Conservation (phyloP, 2,329 filamentous ascomycete species). For the Emmonsia crescens region DNA sequence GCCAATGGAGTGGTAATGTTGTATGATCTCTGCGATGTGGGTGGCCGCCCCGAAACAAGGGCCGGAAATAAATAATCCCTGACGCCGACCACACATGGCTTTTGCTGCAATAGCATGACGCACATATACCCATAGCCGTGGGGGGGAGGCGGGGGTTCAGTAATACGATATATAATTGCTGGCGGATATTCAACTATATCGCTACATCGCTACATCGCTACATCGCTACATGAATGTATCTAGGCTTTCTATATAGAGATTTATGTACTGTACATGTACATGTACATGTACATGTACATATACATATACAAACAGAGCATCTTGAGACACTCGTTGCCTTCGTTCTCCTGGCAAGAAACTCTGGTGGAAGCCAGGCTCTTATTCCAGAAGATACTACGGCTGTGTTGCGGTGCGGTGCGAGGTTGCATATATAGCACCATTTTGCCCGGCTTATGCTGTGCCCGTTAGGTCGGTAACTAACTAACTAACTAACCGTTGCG, state of each 20-base stretch:
- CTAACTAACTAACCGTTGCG: no score
- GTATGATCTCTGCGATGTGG: background rate
- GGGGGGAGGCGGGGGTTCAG: background rate
- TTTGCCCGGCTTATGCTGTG: background rate
- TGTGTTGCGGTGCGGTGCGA: background rate
- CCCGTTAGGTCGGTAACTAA: no score
- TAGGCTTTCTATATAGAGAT: no score
- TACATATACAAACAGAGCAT: no score
- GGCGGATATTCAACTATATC: background rate
- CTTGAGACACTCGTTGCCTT: no score
- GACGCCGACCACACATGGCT: background rate
- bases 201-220: background rate
- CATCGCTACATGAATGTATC: background rate
- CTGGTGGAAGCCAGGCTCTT: background rate
- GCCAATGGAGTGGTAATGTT: background rate
- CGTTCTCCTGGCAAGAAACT: background rate
- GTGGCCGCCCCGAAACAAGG: background rate
- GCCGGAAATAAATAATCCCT: background rate
- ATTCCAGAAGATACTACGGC: background rate
- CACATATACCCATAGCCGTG: background rate
- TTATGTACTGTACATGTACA: background rate
- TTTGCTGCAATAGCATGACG: slow-evolving; percentile 4
- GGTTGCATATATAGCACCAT: background rate
- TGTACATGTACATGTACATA: no score
- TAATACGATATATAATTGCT: background rate